Evolutionary conservation across 345 rosid species (phyloP).

Genomic region (Hevea brasiliensis): DNA sequence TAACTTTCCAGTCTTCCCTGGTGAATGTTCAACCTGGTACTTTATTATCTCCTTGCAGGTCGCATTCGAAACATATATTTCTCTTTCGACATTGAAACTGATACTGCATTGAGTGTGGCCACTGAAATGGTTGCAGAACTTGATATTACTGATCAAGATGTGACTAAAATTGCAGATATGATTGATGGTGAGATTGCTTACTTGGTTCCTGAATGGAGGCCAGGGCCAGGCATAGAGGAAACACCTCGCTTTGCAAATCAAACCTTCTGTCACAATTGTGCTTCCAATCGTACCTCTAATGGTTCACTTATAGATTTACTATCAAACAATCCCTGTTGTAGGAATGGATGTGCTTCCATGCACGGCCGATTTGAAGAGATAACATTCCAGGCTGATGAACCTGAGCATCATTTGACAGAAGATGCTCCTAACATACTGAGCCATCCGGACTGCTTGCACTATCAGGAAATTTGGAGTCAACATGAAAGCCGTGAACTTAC

Average conservation of each 20-base stretch:
- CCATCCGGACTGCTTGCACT: constrained; percentile 32
- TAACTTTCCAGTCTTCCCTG: not conserved
- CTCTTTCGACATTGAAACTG: constrained; percentile 69
- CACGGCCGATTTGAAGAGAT: constrained; percentile 90
- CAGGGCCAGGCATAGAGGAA: constrained; percentile 68
- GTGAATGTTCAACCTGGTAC: not conserved
- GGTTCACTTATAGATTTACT: constrained; percentile 57
- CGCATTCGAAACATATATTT: constrained; percentile 79
- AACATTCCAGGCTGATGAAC: constrained; percentile 51
- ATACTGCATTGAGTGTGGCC: constrained; percentile 86
- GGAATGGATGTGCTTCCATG: constrained; percentile 64
- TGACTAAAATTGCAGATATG: constrained; percentile 77
- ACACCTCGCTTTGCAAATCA: constrained; percentile 56
- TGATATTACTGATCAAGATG: constrained; percentile 80
- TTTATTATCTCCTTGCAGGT: constrained; percentile 44
- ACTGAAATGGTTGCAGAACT: constrained; percentile 95
- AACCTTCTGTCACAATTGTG: constrained; percentile 60
- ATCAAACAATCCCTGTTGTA: constrained; percentile 47
- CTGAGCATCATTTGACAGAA: constrained; percentile 38
- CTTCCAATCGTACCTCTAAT: constrained; percentile 65
- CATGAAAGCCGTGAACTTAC: constrained; percentile 75
- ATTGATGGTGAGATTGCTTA: constrained; percentile 84
- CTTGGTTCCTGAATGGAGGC: constrained; percentile 75
- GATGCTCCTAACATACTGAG: constrained; percentile 26
- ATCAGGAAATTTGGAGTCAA: constrained; percentile 62